Conservation (phyloP, 192 early-diverging fungal genomes). For the Backusella morwellensis region DNA sequence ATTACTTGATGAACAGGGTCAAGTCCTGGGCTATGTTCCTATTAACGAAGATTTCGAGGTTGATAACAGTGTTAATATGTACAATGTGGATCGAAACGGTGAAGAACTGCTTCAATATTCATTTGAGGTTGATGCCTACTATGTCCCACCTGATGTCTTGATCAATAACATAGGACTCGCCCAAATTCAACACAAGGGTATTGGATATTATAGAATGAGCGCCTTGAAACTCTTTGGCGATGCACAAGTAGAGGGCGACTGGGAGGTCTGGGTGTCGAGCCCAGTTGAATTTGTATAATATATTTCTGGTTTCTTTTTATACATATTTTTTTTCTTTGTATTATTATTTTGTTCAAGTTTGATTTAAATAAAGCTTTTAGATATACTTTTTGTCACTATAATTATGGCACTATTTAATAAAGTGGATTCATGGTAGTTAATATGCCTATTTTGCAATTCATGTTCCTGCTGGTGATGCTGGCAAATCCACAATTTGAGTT, state of each 20-base stretch:
- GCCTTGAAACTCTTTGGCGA: constrained; percentile 35
- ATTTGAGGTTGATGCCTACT: neutral
- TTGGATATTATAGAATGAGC: constrained; percentile 9
- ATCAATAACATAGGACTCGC: neutral
- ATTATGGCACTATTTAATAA: too few species aligned
- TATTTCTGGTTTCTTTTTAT: neutral
- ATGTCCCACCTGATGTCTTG: neutral
- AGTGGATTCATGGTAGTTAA: too few species aligned
- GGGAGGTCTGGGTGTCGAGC: constrained; percentile 12
- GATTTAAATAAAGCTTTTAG: too few species aligned
- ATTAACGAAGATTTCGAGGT: constrained; percentile 10
- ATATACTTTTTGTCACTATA: too few species aligned
- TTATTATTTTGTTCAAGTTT: neutral
- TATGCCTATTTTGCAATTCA: too few species aligned
- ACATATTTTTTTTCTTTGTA: neutral
- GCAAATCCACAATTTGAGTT: neutral
- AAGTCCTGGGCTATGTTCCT: constrained; percentile 8
- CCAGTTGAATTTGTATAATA: constrained; percentile 8
- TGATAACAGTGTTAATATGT: neutral
- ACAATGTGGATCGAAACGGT: constrained; percentile 10
- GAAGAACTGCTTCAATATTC: neutral
- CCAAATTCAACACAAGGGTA: neutral
- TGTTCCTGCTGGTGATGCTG: too few species aligned
- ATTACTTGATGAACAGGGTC: constrained; percentile 14
- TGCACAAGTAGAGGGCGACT: constrained; percentile 17